A percentile compares a stretch with the other conserved stretches of the same genome.
These are phyloP conservation scores for Pueraria montana DNA, from an alignment of 306 rosid genomes.

Conservation along the genomic window DNA sequence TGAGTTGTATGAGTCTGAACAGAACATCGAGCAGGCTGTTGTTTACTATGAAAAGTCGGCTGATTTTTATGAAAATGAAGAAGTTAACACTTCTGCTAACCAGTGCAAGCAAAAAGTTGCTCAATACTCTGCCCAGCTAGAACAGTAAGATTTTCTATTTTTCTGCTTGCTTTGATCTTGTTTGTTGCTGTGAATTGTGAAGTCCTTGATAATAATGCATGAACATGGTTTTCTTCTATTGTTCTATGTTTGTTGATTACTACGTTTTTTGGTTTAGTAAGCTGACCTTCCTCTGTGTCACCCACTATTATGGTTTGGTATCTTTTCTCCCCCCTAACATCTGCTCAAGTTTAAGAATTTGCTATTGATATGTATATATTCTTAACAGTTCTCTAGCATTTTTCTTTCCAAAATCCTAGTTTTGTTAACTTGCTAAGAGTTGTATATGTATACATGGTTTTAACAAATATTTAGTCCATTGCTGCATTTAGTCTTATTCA, in stretches of 20 bases:
- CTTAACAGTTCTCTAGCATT: background rate
- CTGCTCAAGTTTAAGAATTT: slow-evolving; percentile 11
- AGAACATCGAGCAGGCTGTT: slow-evolving; percentile 80
- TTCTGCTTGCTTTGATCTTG: slow-evolving; percentile 26
- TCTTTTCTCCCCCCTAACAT: background rate
- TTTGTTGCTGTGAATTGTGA: slow-evolving; percentile 15
- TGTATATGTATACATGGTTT: background rate
- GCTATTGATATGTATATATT: slow-evolving; percentile 21
- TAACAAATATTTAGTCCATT: slow-evolving; percentile 10
- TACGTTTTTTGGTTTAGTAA: background rate
- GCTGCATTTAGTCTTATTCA: slow-evolving; percentile 19
- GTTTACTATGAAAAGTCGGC: slow-evolving; percentile 89
- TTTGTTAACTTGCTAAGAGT: background rate
- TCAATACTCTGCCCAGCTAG: slow-evolving; percentile 92
- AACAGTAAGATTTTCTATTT: slow-evolving; percentile 70
- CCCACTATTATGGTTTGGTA: background rate
- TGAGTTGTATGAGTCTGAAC: slow-evolving; percentile 84
- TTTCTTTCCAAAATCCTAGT: background rate
- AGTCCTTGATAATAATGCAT: slow-evolving; percentile 6
- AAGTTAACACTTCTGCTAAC: slow-evolving; percentile 84
- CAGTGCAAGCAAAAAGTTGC: slow-evolving; percentile 99
- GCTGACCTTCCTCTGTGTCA: slow-evolving; percentile 14
- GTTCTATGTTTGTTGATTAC: slow-evolving; percentile 3
- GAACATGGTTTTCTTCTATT: slow-evolving; percentile 7
- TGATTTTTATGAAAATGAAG: slow-evolving; percentile 89